A percentile compares a stretch with the other conserved stretches of the same genome.
Evolutionary conservation across 192 early-diverging fungal species (phyloP).

Genomic region (Linnemannia schmuckeri): DNA sequence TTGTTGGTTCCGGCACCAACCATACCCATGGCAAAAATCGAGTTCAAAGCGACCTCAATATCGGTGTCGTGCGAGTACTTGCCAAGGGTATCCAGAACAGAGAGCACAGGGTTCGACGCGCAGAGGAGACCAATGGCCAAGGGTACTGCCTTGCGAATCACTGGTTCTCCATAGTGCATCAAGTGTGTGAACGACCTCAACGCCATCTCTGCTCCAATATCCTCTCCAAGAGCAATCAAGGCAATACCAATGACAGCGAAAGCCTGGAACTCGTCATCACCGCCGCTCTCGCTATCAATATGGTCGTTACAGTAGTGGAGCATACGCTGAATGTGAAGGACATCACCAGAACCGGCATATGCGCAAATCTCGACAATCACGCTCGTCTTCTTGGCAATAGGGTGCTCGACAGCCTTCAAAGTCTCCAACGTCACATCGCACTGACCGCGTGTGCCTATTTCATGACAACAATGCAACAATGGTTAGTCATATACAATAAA

Average conservation of each 20-base stretch:
- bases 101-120: constrained; percentile 94
- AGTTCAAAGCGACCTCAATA: constrained; percentile 92
- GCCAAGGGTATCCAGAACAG: constrained; percentile 94
- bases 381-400: constrained; percentile 89
- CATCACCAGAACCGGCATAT: constrained; percentile 95
- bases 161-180: constrained; percentile 99
- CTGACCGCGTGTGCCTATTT: constrained; percentile 83
- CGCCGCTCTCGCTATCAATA: constrained; percentile 88
- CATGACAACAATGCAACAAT: not conserved
- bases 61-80: constrained; percentile 99
- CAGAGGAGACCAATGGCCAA: constrained; percentile 95
- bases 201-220: constrained; percentile 96
- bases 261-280: constrained; percentile 85
- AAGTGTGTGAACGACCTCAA: constrained; percentile 96
- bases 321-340: constrained; percentile 97
- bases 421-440: constrained; percentile 94
- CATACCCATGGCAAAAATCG: constrained; percentile 99
- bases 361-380: constrained; percentile 92
- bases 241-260: constrained; percentile 97
- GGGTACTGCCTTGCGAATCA: constrained; percentile 94
- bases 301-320: constrained; percentile 96
- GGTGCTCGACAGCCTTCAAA: constrained; percentile 94
- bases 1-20: constrained; percentile 99
- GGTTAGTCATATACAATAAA: constrained; percentile 4
- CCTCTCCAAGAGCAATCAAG: constrained; percentile 97